These are phyloP conservation scores for Magnolia officinalis DNA, from an alignment of 164 flowering plant genomes.

Conservation along the genomic window DNA sequence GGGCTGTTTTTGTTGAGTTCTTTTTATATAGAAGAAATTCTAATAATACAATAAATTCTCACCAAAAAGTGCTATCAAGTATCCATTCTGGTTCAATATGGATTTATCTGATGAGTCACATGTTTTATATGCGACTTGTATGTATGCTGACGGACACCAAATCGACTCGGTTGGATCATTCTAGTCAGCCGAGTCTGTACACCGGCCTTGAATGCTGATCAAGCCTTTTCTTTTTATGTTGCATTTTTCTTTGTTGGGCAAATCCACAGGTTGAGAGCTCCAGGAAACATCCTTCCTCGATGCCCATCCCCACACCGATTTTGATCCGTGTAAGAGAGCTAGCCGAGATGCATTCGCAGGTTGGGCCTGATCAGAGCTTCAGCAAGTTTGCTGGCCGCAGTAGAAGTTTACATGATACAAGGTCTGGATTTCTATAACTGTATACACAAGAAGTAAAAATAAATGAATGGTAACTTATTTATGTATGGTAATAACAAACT, in stretches of 20 bases:
- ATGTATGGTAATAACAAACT: neutral
- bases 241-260: neutral
- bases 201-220: too few relatives aligned
- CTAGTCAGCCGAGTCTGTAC: too few relatives aligned
- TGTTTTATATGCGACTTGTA: too few relatives aligned
- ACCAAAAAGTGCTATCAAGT: too few relatives aligned
- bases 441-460: constrained; percentile 5
- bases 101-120: too few relatives aligned
- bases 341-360: constrained; percentile 69
- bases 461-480: neutral
- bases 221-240: too few relatives aligned
- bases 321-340: constrained; percentile 75
- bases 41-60: too few relatives aligned
- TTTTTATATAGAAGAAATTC: neutral
- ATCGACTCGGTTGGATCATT: too few relatives aligned
- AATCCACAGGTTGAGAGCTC: constrained; percentile 39
- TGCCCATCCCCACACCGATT: constrained; percentile 71
- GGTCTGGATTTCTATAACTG: constrained; percentile 55
- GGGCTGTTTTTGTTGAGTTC: neutral
- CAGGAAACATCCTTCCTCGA: constrained; percentile 47
- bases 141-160: too few relatives aligned
- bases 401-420: constrained; percentile 36
- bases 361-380: constrained; percentile 30
- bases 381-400: constrained; percentile 30
- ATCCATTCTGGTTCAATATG: too few relatives aligned